Conservation (phyloP, 176 grass and related monocot genomes). For the Ampelocalamus luodianensis region DNA sequence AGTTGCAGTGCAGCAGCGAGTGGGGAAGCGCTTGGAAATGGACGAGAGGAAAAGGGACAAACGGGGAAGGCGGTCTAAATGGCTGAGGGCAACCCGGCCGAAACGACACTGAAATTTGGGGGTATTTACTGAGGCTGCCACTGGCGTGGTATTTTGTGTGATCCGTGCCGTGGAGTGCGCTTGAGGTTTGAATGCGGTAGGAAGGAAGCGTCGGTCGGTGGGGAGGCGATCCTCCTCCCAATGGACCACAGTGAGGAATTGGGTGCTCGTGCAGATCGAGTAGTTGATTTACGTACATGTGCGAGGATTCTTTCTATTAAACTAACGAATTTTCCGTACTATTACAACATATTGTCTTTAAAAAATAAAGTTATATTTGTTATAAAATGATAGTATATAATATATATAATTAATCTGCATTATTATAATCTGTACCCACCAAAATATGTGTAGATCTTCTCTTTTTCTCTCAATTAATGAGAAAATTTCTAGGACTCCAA, state of each 20-base stretch:
- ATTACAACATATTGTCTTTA: too few relatives aligned
- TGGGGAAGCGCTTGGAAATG: conserved; percentile 27
- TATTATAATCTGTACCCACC: too few relatives aligned
- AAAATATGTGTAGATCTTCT: too few relatives aligned
- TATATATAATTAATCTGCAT: too few relatives aligned
- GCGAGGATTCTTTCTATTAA: not conserved
- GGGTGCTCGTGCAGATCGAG: not conserved
- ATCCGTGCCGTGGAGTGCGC: conserved; percentile 27
- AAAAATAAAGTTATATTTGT: too few relatives aligned
- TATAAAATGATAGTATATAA: too few relatives aligned
- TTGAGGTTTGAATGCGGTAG: conserved; percentile 35
- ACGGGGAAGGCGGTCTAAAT: conserved; percentile 54
- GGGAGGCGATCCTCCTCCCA: not conserved
- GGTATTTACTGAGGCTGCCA: conserved; percentile 59
- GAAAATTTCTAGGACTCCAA: too few relatives aligned
- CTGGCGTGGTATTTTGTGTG: conserved; percentile 33
- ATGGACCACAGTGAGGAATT: not conserved
- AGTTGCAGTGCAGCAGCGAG: conserved; percentile 34
- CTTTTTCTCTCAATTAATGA: too few relatives aligned
- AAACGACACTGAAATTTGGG: conserved; percentile 26
- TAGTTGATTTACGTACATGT: too few relatives aligned
- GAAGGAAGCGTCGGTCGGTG: conserved; percentile 42
- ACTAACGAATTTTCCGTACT: too few relatives aligned
- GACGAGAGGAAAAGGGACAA: conserved; percentile 51
- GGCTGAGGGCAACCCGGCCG: not conserved